Percentiles rank a stretch among this genome's conserved stretches.
Evolutionary conservation across 2,329 filamentous ascomycete genomes (phyloP).

Genomic region (Sarocladium oryzae): DNA sequence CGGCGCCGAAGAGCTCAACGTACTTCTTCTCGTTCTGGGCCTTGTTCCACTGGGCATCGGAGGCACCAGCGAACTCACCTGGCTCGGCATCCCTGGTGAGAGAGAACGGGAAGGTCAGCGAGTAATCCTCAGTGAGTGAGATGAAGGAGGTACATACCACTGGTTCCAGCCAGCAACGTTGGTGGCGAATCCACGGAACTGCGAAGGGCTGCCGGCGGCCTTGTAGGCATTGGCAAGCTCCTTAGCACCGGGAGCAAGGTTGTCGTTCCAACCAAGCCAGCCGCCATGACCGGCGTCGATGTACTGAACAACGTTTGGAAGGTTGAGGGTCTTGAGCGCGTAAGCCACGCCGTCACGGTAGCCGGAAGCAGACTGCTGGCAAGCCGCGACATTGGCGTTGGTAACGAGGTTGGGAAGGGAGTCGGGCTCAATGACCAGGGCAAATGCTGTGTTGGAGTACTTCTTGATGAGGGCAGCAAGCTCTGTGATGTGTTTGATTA

Average conservation of each 20-base stretch:
- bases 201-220: conserved; percentile 28
- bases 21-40: conserved; percentile 37
- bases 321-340: conserved; percentile 48
- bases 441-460: conserved; percentile 44
- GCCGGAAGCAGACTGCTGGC: conserved; percentile 43
- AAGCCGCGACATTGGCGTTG: conserved; percentile 48
- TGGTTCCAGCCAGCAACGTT: conserved; percentile 35
- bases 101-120: not conserved
- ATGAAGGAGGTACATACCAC: conserved; percentile 18
- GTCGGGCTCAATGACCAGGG: conserved; percentile 49
- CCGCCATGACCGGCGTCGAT: conserved; percentile 58
- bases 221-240: conserved; percentile 33
- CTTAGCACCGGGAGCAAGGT: conserved; percentile 38
- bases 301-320: conserved; percentile 58
- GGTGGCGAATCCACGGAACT: conserved; percentile 32
- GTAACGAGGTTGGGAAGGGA: conserved; percentile 57
- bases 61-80: conserved; percentile 35
- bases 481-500: conserved; percentile 14
- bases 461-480: conserved; percentile 44
- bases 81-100: conserved; percentile 22
- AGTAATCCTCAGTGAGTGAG: not conserved
- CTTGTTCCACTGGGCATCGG: conserved; percentile 33
- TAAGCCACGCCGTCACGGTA: conserved; percentile 40
- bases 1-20: conserved; percentile 32
- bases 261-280: conserved; percentile 58